Conservation (phyloP, 2,329 filamentous ascomycete species). For the Madurella mycetomatis region DNA sequence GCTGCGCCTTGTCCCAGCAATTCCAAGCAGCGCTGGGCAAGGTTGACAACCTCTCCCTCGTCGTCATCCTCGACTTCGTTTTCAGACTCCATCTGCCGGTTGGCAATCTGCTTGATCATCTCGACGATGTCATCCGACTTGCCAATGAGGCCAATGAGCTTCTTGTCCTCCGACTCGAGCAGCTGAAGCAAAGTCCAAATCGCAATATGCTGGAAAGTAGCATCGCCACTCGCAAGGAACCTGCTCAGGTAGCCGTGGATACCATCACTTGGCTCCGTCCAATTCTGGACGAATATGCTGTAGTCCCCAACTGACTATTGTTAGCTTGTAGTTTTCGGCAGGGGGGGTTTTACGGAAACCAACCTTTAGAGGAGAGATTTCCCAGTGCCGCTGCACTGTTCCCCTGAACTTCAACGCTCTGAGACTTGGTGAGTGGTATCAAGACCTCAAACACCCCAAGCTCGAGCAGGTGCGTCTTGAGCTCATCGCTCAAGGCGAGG, state of each 20-base stretch:
- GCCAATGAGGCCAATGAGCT: slow-evolving; percentile 80
- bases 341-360: not conserved
- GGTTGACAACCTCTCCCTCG: slow-evolving; percentile 85
- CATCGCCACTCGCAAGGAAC: slow-evolving; percentile 89
- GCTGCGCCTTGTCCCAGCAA: slow-evolving; percentile 71
- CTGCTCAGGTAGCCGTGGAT: slow-evolving; percentile 93
- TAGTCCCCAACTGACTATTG: slow-evolving; percentile 77
- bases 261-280: slow-evolving; percentile 86
- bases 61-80: slow-evolving; percentile 85
- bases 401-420: slow-evolving; percentile 95
- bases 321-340: not conserved
- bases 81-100: slow-evolving; percentile 81
- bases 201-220: slow-evolving; percentile 98
- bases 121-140: slow-evolving; percentile 87
- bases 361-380: slow-evolving; percentile 95
- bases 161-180: slow-evolving; percentile 89
- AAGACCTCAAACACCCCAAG: slow-evolving; percentile 94
- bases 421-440: slow-evolving; percentile 89
- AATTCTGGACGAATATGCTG: slow-evolving; percentile 90
- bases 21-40: slow-evolving; percentile 87
- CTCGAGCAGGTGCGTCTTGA: slow-evolving; percentile 86
- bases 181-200: slow-evolving; percentile 97
- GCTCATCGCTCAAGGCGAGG: slow-evolving; percentile 87
- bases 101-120: slow-evolving; percentile 87
- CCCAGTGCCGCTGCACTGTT: slow-evolving; percentile 95